These are phyloP conservation scores for Colletotrichum graminicola DNA, from an alignment of 2,329 filamentous ascomycete genomes.

Conservation along the genomic window DNA sequence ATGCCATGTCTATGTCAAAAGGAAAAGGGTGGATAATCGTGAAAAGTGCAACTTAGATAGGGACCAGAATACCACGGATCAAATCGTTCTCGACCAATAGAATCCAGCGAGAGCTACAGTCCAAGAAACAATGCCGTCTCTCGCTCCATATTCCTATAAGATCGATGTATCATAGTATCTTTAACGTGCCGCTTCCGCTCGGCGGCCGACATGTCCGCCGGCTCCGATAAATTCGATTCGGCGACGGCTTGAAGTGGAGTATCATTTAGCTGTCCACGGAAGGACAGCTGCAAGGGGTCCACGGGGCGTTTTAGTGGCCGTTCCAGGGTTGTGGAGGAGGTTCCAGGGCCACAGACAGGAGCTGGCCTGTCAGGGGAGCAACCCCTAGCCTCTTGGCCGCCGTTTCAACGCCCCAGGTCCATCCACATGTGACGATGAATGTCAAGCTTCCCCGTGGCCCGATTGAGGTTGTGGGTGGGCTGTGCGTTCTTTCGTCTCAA, in stretches of 20 bases:
- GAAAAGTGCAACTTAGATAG: constrained; percentile 37
- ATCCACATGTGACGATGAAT: constrained; percentile 41
- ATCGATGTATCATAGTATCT: background rate
- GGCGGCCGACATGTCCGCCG: constrained; percentile 26
- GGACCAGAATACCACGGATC: constrained; percentile 27
- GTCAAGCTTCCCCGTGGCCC: constrained; percentile 35
- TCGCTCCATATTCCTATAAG: too few relatives aligned
- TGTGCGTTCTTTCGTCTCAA: constrained; percentile 38
- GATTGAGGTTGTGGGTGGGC: constrained; percentile 18
- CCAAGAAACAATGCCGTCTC: background rate
- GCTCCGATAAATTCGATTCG: constrained; percentile 20
- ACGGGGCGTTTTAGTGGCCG: constrained; percentile 31
- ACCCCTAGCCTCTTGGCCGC: constrained; percentile 34
- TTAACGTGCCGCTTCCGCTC: background rate
- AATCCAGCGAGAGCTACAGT: constrained; percentile 15
- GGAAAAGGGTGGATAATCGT: constrained; percentile 27
- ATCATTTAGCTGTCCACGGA: constrained; percentile 9
- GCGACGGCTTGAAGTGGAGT: constrained; percentile 11
- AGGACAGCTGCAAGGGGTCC: constrained; percentile 26
- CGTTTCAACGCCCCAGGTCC: constrained; percentile 38
- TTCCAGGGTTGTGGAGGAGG: constrained; percentile 11
- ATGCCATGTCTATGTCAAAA: constrained; percentile 29
- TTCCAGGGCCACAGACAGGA: constrained; percentile 31
- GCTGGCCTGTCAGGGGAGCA: constrained; percentile 26
- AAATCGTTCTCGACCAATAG: constrained; percentile 18